phyloP scores from a whole-genome alignment of 2,329 filamentous ascomycete genomes.

The Xylaria arbuscula region DNA sequence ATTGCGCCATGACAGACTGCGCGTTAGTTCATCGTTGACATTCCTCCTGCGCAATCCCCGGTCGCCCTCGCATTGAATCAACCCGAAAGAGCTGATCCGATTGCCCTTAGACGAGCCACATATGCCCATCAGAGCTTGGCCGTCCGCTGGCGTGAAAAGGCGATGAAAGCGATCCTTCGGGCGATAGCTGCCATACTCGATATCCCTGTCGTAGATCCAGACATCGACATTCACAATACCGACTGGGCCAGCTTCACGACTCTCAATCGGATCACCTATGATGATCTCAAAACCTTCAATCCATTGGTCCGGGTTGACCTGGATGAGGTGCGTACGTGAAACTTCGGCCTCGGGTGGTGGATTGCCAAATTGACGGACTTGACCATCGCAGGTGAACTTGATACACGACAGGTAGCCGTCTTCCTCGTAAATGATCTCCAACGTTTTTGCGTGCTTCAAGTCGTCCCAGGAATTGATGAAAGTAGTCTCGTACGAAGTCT shows the following conservation, averaged over 20 bases:
- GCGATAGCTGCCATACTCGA: slow-evolving; percentile 10
- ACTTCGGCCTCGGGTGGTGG: too few relatives aligned
- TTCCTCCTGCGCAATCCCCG: too few relatives aligned
- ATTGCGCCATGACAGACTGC: too few relatives aligned
- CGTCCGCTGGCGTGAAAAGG: slow-evolving; percentile 16
- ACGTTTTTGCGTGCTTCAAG: too few relatives aligned
- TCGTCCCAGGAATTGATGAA: too few relatives aligned
- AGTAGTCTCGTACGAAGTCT: too few relatives aligned
- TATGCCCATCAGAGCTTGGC: slow-evolving; percentile 13
- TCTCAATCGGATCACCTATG: slow-evolving; percentile 24
- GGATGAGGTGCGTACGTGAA: too few relatives aligned
- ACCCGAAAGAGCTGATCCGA: slow-evolving; percentile 17
- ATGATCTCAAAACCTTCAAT: slow-evolving; percentile 24
- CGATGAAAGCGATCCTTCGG: slow-evolving; percentile 15
- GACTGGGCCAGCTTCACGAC: slow-evolving; percentile 11
- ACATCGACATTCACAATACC: slow-evolving; percentile 24
- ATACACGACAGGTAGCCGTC: too few relatives aligned
- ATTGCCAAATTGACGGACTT: too few relatives aligned
- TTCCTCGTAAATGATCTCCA: too few relatives aligned
- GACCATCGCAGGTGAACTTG: too few relatives aligned
- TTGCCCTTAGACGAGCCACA: slow-evolving; percentile 21
- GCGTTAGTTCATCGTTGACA: too few relatives aligned
- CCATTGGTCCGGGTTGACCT: slow-evolving; percentile 2
- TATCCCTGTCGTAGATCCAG: slow-evolving; percentile 6
- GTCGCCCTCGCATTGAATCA: slow-evolving; percentile 17